A percentile compares a stretch with the other conserved stretches of the same genome.
phyloP scores from a whole-genome alignment of 2,329 filamentous ascomycete genomes.

The Achaetomium macrosporum region DNA sequence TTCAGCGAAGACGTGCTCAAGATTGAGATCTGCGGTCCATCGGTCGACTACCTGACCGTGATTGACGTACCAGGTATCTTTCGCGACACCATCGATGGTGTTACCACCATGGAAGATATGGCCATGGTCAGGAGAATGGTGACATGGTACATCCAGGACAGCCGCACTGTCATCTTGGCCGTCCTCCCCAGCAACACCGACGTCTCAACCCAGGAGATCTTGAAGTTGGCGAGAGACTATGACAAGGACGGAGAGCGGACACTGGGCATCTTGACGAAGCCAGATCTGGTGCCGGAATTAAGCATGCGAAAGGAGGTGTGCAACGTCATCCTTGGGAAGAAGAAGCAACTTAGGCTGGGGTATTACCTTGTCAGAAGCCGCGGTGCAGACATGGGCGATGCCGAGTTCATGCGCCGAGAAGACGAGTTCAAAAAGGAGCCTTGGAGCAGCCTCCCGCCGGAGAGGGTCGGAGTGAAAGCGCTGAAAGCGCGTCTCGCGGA shows the following conservation, averaged over 20 bases:
- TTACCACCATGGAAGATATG: constrained; percentile 43
- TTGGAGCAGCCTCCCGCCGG: constrained; percentile 19
- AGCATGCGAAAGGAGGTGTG: constrained; percentile 35
- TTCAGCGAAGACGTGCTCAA: constrained; percentile 45
- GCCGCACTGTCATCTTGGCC: constrained; percentile 45
- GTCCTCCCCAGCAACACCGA: constrained; percentile 39
- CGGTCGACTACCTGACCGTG: constrained; percentile 43
- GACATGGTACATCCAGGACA: constrained; percentile 40
- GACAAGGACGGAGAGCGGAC: constrained; percentile 40
- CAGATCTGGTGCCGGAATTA: constrained; percentile 46
- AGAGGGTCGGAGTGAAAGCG: constrained; percentile 23
- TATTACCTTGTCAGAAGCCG: constrained; percentile 47
- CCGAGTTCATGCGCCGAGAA: constrained; percentile 7
- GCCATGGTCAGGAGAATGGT: constrained; percentile 44
- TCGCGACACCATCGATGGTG: constrained; percentile 32
- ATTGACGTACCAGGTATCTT: constrained; percentile 55
- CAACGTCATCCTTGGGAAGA: constrained; percentile 38
- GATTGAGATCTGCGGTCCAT: constrained; percentile 42
- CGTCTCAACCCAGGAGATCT: constrained; percentile 36
- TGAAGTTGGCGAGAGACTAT: constrained; percentile 34
- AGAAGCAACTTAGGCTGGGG: constrained; percentile 38
- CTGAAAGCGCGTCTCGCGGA: constrained; percentile 24
- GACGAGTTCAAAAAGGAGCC: constrained; percentile 17
- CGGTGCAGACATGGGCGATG: constrained; percentile 23
- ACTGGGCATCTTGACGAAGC: constrained; percentile 52